Percentiles rank a stretch among this genome's conserved stretches.
phyloP scores from a whole-genome alignment of 1,284 basidiomycete species.

The Rhodotorula sp. region DNA sequence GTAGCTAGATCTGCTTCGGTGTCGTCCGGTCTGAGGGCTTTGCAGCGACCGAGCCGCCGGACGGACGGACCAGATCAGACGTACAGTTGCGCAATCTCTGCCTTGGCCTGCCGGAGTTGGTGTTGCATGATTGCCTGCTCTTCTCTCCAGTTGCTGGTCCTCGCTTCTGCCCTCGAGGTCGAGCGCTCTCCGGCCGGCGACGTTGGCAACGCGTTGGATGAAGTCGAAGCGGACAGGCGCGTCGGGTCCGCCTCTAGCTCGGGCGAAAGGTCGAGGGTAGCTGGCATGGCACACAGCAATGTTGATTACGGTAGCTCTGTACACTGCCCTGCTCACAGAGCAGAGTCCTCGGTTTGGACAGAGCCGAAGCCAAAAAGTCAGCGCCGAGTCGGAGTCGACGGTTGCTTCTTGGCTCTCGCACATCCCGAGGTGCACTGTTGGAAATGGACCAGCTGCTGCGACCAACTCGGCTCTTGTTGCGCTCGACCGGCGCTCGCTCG shows the following conservation, averaged over 20 bases:
- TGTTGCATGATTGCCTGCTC: constrained; percentile 28
- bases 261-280: too few relatives aligned
- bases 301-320: too few relatives aligned
- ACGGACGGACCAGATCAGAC: not conserved
- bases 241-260: not conserved
- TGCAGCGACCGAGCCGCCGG: not conserved
- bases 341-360: too few relatives aligned
- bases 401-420: too few relatives aligned
- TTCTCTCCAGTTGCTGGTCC: constrained; percentile 19
- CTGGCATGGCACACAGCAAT: too few relatives aligned
- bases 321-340: too few relatives aligned
- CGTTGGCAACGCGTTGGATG: not conserved
- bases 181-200: not conserved
- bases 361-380: too few relatives aligned
- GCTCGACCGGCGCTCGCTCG: not conserved
- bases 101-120: constrained; percentile 27
- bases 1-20: not conserved
- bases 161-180: not conserved
- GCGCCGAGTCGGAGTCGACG: too few relatives aligned
- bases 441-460: constrained; percentile 4
- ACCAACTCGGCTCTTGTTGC: not conserved
- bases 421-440: too few relatives aligned
- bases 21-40: not conserved
- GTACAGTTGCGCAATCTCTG: constrained; percentile 29
- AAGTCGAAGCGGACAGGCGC: not conserved